Evolutionary conservation across 2,329 filamentous ascomycete species (phyloP), one percentile per base, ranked within the genome.

Genomic region (Escovopsis sp.): DNA sequence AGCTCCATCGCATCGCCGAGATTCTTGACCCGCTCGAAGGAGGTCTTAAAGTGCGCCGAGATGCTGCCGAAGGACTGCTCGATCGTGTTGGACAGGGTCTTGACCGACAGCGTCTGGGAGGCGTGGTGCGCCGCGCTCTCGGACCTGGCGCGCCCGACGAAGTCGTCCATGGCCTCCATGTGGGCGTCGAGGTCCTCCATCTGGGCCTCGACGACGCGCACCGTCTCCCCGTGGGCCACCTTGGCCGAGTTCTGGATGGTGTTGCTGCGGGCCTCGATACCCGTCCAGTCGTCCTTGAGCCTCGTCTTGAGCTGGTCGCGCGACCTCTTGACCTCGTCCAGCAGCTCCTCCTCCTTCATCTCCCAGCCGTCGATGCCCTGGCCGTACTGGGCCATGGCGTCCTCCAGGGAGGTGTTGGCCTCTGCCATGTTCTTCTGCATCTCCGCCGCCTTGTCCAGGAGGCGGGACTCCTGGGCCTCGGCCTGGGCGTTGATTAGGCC

Each of bases 101-200:
- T 63, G n/a, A 94, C 65, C 1, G 79, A 82, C n/a, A 68, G 59
- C 2, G 70, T 61, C 49, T 93, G 84, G 26, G 73, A 71, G 26
- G 77, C 70, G 57, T 91, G 81, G 55, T 94, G 86, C 15, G 70
- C 68, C 28, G 81, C 76, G 58, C 94, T 96, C 54, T 93, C 82
- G 1, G 75, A 75, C 46, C 81, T 77, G 40, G 93, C 87, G 30
- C 84, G 79, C 30, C 80, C 73, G 34, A 96, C 86, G 53, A 95
- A 94, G 50, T 89, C 85, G 54, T 96, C 89, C 7, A 98, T 72
- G 1, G 85, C 84, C 44, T 80, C 76, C 75, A 98, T 88, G 60
- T 96, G 86, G n/a, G 71, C 73, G 47, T 84, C 81, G 56, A 98
- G 82, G 51, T 94, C 85, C 43, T 75, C 73, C 65, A 93, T 84